Evolutionary conservation across 2,329 filamentous ascomycete species (phyloP), one percentile per base, ranked within the genome.

Genomic region (Metarhizium robertsii): DNA sequence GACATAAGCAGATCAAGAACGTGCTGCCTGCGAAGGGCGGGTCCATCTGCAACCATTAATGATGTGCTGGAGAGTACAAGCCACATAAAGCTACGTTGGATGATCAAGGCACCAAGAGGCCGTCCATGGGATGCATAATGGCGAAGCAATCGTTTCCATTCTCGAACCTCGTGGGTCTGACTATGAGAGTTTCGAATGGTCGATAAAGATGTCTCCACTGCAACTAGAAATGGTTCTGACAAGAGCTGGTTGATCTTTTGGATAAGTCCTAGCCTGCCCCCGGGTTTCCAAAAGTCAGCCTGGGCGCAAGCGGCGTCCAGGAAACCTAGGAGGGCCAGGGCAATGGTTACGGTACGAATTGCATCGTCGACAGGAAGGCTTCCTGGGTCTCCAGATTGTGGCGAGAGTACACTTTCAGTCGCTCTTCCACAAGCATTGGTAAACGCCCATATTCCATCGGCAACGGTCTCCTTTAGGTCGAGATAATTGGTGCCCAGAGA

Each of bases 291-390:
- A 63, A 96, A 92, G 59, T 86, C 81, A 10, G 86, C 83, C 66
- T 92, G 84, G 6, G 84, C 83, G 3, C 91, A 85, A 4, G 87
- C 86, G 25, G 91, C 92, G 65, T 92, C 84, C 53, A 99, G 73
- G 66, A 99, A 96, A 0, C 94, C 95, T 29, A 96, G 73, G n/a
- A 99, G 75, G 0, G 92, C 92, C 50, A 95, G 82, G 6, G 88
- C 83, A 60, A 96, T 82, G 18, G 87, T 90, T 53, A 90, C 83
- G 53, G 88, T 83, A 32, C 83, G 77, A 55, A 87, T 76, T 53
- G 85, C 83, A 63, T 88, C 84, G 54, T 87, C 84, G 13, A 86
- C 70, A 54, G 83, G 80, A 45, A 81, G 78, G 58, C 77, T 76
- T 51, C 83, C 80, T 43, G 79, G 77, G 40, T 81, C 78, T 61